phyloP scores from a whole-genome alignment of 768 basidiomycete species.

The Nidula microcarpa region DNA sequence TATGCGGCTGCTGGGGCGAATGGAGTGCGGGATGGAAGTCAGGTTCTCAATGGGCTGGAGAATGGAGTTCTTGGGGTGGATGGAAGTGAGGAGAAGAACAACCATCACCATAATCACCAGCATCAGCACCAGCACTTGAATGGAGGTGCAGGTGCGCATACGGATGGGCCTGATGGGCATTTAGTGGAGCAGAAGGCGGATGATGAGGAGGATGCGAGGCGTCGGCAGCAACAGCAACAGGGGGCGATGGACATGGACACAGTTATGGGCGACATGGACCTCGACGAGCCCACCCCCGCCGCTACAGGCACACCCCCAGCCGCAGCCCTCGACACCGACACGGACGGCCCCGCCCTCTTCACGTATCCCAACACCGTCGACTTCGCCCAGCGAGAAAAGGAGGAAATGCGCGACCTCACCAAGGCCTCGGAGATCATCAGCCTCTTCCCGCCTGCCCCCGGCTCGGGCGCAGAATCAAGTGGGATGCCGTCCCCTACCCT shows the following conservation, averaged over 20 bases:
- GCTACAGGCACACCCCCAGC: neutral
- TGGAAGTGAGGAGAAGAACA: neutral
- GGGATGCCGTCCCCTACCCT: slow-evolving; percentile 2
- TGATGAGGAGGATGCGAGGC: slow-evolving; percentile 10
- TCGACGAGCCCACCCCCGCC: neutral
- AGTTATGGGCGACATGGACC: neutral
- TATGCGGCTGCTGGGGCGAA: slow-evolving; percentile 2
- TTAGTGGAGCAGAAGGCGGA: slow-evolving; percentile 21
- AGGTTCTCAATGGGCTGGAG: too few species aligned
- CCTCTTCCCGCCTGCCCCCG: slow-evolving; percentile 22
- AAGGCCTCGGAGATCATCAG: slow-evolving; percentile 76
- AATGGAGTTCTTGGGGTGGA: slow-evolving; percentile 1
- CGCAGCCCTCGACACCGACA: neutral
- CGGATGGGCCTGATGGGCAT: slow-evolving; percentile 39
- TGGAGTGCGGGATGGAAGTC: neutral
- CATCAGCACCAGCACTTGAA: neutral
- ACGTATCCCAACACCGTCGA: slow-evolving; percentile 59
- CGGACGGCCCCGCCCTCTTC: slow-evolving; percentile 10
- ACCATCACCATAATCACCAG: too few species aligned
- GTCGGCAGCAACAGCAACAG: slow-evolving; percentile 8
- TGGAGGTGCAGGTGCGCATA: slow-evolving; percentile 21
- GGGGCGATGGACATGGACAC: slow-evolving; percentile 8
- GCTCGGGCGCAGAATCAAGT: neutral
- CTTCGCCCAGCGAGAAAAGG: slow-evolving; percentile 80
- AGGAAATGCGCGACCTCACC: slow-evolving; percentile 88